These are phyloP conservation scores for Osmanthus fragrans DNA, from an alignment of 257 asterid genomes.

Conservation along the genomic window DNA sequence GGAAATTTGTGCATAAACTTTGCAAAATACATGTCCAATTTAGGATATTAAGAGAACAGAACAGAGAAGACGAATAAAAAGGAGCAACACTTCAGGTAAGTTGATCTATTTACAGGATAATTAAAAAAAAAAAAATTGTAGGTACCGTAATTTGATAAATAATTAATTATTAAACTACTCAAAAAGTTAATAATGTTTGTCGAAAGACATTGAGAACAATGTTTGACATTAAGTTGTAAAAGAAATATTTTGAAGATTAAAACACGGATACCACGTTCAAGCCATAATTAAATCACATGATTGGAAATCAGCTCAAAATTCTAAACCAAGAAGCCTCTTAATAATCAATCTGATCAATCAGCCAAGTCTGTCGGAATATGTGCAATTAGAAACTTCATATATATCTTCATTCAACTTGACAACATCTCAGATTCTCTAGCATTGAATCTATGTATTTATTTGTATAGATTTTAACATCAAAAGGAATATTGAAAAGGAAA, in stretches of 20 bases:
- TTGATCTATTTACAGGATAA: background rate
- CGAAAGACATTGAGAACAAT: background rate
- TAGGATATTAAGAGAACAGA: background rate
- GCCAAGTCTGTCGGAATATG: background rate
- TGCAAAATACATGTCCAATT: conserved; percentile 9
- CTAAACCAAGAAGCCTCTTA: background rate
- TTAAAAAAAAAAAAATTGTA: background rate
- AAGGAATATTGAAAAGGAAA: background rate
- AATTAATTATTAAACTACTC: background rate
- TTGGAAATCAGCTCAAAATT: background rate
- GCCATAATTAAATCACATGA: background rate
- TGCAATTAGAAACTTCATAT: background rate
- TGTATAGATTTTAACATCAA: conserved; percentile 5
- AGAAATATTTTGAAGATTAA: too few relatives aligned
- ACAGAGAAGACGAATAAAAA: conserved; percentile 5
- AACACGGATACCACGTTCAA: background rate
- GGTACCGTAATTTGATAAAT: background rate
- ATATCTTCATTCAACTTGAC: conserved; percentile 1
- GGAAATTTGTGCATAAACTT: background rate
- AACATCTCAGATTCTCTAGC: background rate
- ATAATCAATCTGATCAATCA: background rate
- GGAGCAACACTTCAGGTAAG: background rate
- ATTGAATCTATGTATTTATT: background rate
- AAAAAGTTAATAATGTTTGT: background rate
- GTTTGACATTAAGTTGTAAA: background rate